Percentiles rank a stretch among this genome's conserved stretches.
phyloP scores from a whole-genome alignment of 2,329 filamentous ascomycete species.

The Rhynchosporium secalis region DNA sequence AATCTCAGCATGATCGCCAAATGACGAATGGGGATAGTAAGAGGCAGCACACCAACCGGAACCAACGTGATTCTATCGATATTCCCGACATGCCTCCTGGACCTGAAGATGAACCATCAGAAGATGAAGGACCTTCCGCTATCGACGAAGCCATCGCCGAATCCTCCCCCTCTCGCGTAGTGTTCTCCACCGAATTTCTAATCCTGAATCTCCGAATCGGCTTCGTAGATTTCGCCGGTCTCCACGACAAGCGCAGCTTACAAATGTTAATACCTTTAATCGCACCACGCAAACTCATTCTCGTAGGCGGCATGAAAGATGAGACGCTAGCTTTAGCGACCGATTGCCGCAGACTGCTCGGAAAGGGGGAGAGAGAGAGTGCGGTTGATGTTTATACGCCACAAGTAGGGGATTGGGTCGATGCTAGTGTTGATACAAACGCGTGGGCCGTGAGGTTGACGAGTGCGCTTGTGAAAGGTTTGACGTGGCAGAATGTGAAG shows the following conservation, averaged over 20 bases:
- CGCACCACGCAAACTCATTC: constrained; percentile 87
- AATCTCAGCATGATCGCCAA: constrained; percentile 49
- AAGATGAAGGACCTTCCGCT: constrained; percentile 59
- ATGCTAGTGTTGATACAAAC: constrained; percentile 96
- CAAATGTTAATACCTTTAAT: constrained; percentile 95
- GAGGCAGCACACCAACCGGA: constrained; percentile 52
- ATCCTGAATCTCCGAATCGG: constrained; percentile 74
- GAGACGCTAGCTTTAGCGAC: constrained; percentile 79
- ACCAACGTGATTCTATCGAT: constrained; percentile 39
- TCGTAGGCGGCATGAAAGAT: constrained; percentile 76
- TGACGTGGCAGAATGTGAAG: constrained; percentile 93
- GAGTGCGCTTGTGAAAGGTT: constrained; percentile 76
- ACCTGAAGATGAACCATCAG: constrained; percentile 56
- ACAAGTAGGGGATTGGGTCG: constrained; percentile 67
- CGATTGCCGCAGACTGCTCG: constrained; percentile 72
- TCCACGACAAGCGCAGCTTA: constrained; percentile 91
- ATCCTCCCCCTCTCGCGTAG: constrained; percentile 68
- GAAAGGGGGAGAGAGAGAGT: constrained; percentile 47
- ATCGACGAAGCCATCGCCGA: constrained; percentile 54
- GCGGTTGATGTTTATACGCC: constrained; percentile 79
- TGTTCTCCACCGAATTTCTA: constrained; percentile 63
- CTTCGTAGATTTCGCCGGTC: constrained; percentile 86
- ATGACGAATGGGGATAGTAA: constrained; percentile 55
- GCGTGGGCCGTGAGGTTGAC: constrained; percentile 94
- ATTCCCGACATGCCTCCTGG: constrained; percentile 47